Percentiles rank a stretch among this genome's conserved stretches.
phyloP scores from a whole-genome alignment of 768 basidiomycete genomes.

The Cystobasidium tubakii region DNA sequence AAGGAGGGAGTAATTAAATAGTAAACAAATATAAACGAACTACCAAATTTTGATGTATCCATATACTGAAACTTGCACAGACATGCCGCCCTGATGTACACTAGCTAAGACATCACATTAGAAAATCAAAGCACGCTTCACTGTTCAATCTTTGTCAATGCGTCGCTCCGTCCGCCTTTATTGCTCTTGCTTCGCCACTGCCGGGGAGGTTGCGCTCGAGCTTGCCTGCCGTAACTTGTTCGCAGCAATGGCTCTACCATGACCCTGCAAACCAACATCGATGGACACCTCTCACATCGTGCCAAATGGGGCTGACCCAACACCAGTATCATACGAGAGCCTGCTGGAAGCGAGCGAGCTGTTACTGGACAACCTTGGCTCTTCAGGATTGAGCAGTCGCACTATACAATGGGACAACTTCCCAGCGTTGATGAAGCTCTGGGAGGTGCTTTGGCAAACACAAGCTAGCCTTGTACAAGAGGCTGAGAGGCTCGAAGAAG shows the following conservation, averaged over 20 bases:
- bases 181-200: too few species aligned
- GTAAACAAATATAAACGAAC: not conserved
- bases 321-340: not conserved
- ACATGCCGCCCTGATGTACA: too few species aligned
- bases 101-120: too few species aligned
- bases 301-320: not conserved
- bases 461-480: not conserved
- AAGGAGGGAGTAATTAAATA: not conserved
- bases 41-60: not conserved
- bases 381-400: not conserved
- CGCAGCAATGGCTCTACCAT: too few species aligned
- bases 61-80: not conserved
- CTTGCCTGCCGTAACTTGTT: too few species aligned
- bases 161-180: too few species aligned
- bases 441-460: constrained; percentile 1
- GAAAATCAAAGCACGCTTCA: too few species aligned
- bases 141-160: too few species aligned
- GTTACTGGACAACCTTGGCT: not conserved
- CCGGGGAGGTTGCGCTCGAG: too few species aligned
- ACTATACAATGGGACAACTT: not conserved
- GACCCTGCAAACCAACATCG: not conserved
- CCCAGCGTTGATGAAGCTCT: not conserved
- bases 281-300: not conserved
- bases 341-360: not conserved
- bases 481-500: not conserved